Evolutionary conservation across 441 rosid genomes (phyloP).

Genomic region (Brassica hybrid): DNA sequence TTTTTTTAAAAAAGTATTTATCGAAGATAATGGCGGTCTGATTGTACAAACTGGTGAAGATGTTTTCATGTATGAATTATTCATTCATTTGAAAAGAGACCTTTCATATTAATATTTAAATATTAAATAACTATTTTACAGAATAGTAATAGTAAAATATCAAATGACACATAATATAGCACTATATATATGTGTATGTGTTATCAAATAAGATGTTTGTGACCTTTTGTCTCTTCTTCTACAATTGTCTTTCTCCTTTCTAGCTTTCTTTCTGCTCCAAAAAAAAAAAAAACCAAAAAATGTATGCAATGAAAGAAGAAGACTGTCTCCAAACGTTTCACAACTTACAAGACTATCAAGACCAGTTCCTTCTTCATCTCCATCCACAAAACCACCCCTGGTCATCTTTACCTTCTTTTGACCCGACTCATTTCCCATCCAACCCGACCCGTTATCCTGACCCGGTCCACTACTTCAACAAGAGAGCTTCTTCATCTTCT

Average conservation of each 20-base stretch:
- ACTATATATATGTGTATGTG: conserved; percentile 35
- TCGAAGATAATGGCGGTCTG: conserved; percentile 35
- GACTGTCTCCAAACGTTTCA: conserved; percentile 68
- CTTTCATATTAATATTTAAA: neutral
- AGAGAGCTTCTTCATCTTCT: conserved; percentile 48
- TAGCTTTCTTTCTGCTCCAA: conserved; percentile 25
- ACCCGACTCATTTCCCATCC: conserved; percentile 50
- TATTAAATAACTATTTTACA: neutral
- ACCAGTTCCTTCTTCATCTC: conserved; percentile 57
- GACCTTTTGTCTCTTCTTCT: conserved; percentile 41
- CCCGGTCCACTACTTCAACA: conserved; percentile 58
- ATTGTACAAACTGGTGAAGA: conserved; percentile 26
- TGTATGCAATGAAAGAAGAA: conserved; percentile 60
- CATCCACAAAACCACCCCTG: conserved; percentile 47
- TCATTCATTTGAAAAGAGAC: conserved; percentile 7
- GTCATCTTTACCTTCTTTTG: conserved; percentile 39
- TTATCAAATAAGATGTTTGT: conserved; percentile 38
- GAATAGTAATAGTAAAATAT: neutral
- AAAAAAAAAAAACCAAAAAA: conserved; percentile 24
- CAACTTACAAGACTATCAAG: conserved; percentile 73
- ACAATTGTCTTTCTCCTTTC: conserved; percentile 16
- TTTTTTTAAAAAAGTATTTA: no score
- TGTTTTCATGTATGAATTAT: conserved; percentile 7
- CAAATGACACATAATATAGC: conserved; percentile 16
- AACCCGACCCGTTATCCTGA: conserved; percentile 50